phyloP scores from a whole-genome alignment of 768 basidiomycete genomes.

The Lanmaoa pseudosensibilis region DNA sequence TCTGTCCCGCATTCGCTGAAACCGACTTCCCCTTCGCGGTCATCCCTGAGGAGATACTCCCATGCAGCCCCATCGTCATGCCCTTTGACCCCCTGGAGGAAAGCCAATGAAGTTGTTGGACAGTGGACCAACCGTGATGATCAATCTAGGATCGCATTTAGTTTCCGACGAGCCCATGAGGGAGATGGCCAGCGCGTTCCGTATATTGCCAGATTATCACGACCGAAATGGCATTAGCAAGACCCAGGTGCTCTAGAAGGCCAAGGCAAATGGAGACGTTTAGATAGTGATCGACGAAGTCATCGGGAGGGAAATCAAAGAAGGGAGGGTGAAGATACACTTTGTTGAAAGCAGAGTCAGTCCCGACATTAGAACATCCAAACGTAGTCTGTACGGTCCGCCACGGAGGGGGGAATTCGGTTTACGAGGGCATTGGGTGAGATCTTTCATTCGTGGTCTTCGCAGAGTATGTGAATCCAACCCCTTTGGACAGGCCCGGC shows the following conservation, averaged over 20 bases:
- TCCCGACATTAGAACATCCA: constrained; percentile 1
- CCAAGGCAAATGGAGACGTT: not conserved
- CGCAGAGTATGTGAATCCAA: not conserved
- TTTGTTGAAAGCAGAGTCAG: constrained; percentile 10
- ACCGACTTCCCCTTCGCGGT: not conserved
- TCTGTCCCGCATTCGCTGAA: constrained; percentile 4
- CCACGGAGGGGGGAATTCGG: constrained; percentile 3
- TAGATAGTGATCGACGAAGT: not conserved
- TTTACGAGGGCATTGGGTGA: constrained; percentile 3
- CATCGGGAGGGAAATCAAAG: constrained; percentile 1
- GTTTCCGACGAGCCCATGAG: not conserved
- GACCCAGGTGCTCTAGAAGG: constrained; percentile 14
- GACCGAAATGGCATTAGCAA: not conserved
- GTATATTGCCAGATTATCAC: constrained; percentile 3
- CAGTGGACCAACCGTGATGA: constrained; percentile 8
- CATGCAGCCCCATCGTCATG: constrained; percentile 7
- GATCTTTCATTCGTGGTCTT: not conserved
- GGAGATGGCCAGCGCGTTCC: constrained; percentile 7
- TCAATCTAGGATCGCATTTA: constrained; percentile 9
- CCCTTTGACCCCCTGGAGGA: constrained; percentile 11
- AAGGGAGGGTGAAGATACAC: constrained; percentile 10
- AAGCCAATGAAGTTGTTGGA: constrained; percentile 7
- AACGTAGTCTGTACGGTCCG: not conserved
- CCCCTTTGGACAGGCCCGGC: constrained; percentile 5
- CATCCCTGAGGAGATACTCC: constrained; percentile 7